Base-by-base conservation (phyloP, 1,139 yeast genomes). In the Debaryomycetaceae sp. region DNA sequence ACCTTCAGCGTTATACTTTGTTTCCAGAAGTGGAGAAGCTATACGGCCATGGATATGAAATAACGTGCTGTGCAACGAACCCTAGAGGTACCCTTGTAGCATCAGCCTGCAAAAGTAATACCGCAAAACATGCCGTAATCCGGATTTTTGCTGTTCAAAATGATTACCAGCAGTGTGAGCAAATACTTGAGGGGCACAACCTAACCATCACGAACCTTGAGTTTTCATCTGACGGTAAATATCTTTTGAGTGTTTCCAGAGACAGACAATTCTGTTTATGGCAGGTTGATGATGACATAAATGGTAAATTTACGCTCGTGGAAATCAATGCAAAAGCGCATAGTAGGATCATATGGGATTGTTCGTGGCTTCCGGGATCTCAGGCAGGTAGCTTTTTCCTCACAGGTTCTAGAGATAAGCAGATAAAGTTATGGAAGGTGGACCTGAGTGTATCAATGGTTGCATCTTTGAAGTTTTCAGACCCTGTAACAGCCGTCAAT, bases 1-100 rank as follows among this genome's bases (percentile, higher is more conserved):
- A 87, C 50, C 72, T 95, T 36, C 99, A 95, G 63, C 76, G 98
- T 56, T 88, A 85, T 59, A 87, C 98, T 0, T 74, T 95, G 46
- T 95, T 95, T 83, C 99, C 99, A 0, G 99, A 95, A 60, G 68
- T 85, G 44, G 99, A 95, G 57, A 95, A 95, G 61, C 68, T 95
- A 41, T 95, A 93, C 58, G 99, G 99, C 0, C 99, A 95, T 63
- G 99, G 99, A 11, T 95, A 90, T 65, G 99, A 95, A 63, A 83
- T 91, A 40, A 81, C 90, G 0, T 78, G 95, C 39, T 76, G 91
- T 42, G 95, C 88, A 43, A 78, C 83, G 1, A 79, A 88, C 4
- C 83, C 85, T 11, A 82, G 78, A 55, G 78, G 81, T n/a, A 63
- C 66, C 35, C 63, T 86, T 31, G 76, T 91, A 41, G 97, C 96